Evolutionary conservation across 2,329 filamentous ascomycete species (phyloP).

Genomic region (Cladorrhinum sp.): DNA sequence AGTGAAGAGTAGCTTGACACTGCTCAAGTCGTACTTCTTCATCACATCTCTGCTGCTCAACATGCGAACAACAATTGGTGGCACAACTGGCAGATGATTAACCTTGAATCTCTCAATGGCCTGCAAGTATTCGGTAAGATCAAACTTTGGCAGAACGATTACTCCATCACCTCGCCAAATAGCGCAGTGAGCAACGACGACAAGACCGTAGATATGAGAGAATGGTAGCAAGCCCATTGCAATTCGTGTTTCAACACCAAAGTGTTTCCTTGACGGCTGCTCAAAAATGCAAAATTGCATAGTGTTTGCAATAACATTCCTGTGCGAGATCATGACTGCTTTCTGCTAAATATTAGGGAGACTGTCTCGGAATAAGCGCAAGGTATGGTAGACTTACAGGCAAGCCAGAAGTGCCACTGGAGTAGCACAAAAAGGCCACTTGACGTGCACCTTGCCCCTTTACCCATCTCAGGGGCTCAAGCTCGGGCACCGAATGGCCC

Average conservation of each 20-base stretch:
- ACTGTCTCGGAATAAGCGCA: too few species aligned
- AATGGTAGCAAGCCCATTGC: conserved; percentile 70
- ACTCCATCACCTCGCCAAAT: conserved; percentile 71
- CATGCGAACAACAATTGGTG: conserved; percentile 77
- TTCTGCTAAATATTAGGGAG: conserved; percentile 48
- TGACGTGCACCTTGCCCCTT: conserved; percentile 65
- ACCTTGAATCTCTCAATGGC: conserved; percentile 70
- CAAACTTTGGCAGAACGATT: conserved; percentile 73
- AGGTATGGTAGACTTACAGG: conserved; percentile 52
- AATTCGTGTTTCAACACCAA: conserved; percentile 41
- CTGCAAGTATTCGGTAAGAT: conserved; percentile 61
- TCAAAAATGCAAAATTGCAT: conserved; percentile 57
- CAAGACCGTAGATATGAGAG: conserved; percentile 78
- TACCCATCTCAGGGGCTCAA: conserved; percentile 58
- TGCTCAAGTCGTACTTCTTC: conserved; percentile 68
- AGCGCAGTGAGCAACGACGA: conserved; percentile 64
- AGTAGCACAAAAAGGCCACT: conserved; percentile 76
- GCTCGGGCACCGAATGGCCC: conserved; percentile 51
- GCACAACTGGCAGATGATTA: conserved; percentile 65
- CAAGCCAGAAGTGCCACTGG: conserved; percentile 74
- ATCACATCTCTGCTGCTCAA: conserved; percentile 61
- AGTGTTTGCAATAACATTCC: conserved; percentile 74
- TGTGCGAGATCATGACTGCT: conserved; percentile 80
- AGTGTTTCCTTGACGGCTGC: conserved; percentile 35
- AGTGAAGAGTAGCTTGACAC: conserved; percentile 63